phyloP scores from a whole-genome alignment of 305 asterid genomes.

The Solanum chacoense region DNA sequence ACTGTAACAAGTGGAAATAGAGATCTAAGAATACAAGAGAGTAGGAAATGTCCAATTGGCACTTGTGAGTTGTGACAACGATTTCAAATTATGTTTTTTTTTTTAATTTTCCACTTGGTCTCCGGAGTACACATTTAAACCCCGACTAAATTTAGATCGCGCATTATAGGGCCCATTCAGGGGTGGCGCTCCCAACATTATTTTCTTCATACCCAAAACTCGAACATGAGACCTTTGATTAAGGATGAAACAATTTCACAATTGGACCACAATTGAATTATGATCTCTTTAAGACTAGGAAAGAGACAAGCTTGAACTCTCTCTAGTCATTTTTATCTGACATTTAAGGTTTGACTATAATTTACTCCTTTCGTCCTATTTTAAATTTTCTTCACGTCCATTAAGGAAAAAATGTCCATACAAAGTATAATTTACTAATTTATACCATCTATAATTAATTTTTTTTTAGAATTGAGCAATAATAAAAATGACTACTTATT shows the following conservation, averaged over 20 bases:
- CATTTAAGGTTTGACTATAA: neutral
- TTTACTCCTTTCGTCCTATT: neutral
- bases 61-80: neutral
- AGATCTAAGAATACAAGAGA: neutral
- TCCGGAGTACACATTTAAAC: neutral
- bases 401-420: neutral
- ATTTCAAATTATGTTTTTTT: neutral
- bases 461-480: neutral
- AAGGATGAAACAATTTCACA: neutral
- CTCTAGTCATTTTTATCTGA: neutral
- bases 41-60: neutral
- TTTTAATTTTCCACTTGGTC: rapidly evolving
- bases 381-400: neutral
- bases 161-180: rapidly evolving
- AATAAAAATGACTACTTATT: neutral
- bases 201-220: too few species aligned
- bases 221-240: neutral
- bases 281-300: neutral
- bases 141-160: too few species aligned
- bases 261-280: neutral
- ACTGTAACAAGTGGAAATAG: neutral
- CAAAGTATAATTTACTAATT: neutral
- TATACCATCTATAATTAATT: too few species aligned
- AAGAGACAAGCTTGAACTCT: neutral
- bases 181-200: neutral